A percentile compares a stretch with the other conserved stretches of the same genome.
Conservation (phyloP, 2,329 filamentous ascomycete species). For the Fusarium tanahbumbuense region DNA sequence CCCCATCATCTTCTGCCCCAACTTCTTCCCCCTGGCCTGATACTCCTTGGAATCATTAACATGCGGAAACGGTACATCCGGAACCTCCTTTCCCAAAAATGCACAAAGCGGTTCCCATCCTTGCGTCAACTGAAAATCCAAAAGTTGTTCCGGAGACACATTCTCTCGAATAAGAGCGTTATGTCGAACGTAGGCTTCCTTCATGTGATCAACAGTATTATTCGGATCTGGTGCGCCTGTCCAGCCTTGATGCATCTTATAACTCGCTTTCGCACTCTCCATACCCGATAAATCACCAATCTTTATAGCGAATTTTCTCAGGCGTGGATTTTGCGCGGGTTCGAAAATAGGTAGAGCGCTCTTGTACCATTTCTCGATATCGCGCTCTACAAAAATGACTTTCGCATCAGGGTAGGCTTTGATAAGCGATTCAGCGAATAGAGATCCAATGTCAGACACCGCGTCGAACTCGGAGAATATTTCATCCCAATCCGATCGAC, state of each 20-base stretch:
- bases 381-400: conserved; percentile 45
- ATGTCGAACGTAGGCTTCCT: conserved; percentile 43
- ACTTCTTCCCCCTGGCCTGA: not conserved
- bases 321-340: not conserved
- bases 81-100: conserved; percentile 50
- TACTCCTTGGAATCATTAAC: conserved; percentile 42
- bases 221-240: conserved; percentile 4
- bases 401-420: conserved; percentile 48
- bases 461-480: conserved; percentile 44
- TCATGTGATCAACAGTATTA: conserved; percentile 17
- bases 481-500: conserved; percentile 40
- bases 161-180: conserved; percentile 42
- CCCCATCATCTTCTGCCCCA: conserved; percentile 9
- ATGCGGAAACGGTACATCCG: conserved; percentile 45
- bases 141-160: conserved; percentile 39
- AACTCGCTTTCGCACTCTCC: not conserved
- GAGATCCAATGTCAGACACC: conserved; percentile 43
- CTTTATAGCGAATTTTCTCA: not conserved
- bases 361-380: conserved; percentile 45
- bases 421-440: conserved; percentile 44
- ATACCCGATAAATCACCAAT: conserved; percentile 1
- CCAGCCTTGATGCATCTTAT: conserved; percentile 27
- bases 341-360: conserved; percentile 35
- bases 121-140: conserved; percentile 47
- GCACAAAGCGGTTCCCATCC: conserved; percentile 52